These are phyloP conservation scores for Arthrobotrys musiformis DNA, from an alignment of 2,329 filamentous ascomycete genomes.

Conservation along the genomic window DNA sequence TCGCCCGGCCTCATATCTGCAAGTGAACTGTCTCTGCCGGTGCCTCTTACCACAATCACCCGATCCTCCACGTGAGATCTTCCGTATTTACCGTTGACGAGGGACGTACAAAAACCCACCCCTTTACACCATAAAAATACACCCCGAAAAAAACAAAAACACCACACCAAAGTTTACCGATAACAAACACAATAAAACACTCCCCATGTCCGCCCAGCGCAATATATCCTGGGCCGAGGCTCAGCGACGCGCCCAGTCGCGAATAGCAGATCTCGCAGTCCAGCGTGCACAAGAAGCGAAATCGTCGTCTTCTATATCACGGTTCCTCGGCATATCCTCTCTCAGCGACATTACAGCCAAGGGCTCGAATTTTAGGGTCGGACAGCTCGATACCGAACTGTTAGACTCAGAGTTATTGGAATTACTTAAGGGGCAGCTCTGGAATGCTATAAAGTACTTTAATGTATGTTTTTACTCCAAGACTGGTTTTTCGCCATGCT, in stretches of 20 bases:
- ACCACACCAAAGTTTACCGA: neutral
- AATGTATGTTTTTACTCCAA: constrained; percentile 66
- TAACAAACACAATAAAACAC: neutral
- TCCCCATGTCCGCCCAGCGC: constrained; percentile 36
- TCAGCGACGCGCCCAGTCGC: constrained; percentile 58
- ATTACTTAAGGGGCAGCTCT: constrained; percentile 86
- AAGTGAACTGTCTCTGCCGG: neutral
- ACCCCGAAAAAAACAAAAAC: neutral
- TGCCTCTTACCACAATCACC: neutral
- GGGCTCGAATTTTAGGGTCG: constrained; percentile 84
- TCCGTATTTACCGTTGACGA: neutral
- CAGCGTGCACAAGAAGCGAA: constrained; percentile 56
- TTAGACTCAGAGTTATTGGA: constrained; percentile 90
- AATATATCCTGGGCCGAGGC: constrained; percentile 58
- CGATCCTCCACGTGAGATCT: neutral
- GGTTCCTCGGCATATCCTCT: constrained; percentile 46
- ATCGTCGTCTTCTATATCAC: constrained; percentile 39
- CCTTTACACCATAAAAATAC: neutral
- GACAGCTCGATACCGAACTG: constrained; percentile 94
- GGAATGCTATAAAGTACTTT: constrained; percentile 87
- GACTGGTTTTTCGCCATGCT: too few relatives aligned
- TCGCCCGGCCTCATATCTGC: neutral
- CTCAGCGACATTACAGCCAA: constrained; percentile 63
- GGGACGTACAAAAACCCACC: neutral
- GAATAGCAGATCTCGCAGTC: constrained; percentile 57